Evolutionary conservation across 2,329 filamentous ascomycete species (phyloP), one percentile per base, ranked within the genome.

Genomic region (Exophiala spinifera): DNA sequence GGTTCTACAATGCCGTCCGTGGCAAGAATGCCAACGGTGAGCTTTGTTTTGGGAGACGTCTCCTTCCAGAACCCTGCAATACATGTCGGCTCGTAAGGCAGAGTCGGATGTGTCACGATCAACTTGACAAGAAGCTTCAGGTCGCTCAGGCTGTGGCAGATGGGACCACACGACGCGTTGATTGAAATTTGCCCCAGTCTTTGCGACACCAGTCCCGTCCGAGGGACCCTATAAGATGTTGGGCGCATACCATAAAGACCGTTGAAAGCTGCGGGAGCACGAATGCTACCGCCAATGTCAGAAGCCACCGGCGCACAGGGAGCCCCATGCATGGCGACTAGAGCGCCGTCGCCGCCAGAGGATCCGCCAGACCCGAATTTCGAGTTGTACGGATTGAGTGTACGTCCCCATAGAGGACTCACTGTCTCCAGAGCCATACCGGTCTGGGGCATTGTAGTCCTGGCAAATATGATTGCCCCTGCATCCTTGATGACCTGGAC

Each of bases 401-500:
- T 81, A 31, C 28, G 76, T 1, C 83, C 84, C 40, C 51, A 56
- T 15, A 86, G 63, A 62, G 84, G 78, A 64, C 83, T 86, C 33
- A 79, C 75, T 3, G 76, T 78, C 64, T 86, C 83, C 39, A 81
- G 65, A 4, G 75, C 73, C 62, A 73, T 72, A 50, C 82, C 66
- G 0, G 78, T 79, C 55, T 82, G 79, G 1, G 85, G 84, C 1
- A 88, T 73, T 61, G 86, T 87, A 0, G 86, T 88, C 68, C 88
- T 88, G 61, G 80, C 77, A 61, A 87, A 1, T 31, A 31, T 11
- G 28, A 31, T 31, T 31, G 84, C 85, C 1, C 86, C 86, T 0
- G 82, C 73, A 15, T 75, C 73, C 20, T 79, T 69, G 4, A 88
- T 67, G 1, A 85, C 70, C 6, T 79, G 74, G 0, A 86, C 80